Evolutionary conservation across 768 basidiomycete species (phyloP).

Genomic region (Boletus vinaceobasis): DNA sequence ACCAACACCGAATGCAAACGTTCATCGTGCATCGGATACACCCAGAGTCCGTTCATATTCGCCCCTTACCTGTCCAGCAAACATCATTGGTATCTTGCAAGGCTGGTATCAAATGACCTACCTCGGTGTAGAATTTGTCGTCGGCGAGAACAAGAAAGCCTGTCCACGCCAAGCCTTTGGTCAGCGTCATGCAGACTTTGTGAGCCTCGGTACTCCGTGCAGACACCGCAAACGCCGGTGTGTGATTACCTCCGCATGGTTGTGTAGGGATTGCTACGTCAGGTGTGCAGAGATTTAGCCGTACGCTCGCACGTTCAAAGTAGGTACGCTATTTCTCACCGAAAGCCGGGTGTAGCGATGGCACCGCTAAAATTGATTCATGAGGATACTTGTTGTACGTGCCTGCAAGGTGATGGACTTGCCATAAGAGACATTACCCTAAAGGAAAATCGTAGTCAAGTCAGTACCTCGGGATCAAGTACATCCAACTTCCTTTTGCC

Average conservation of each 20-base stretch:
- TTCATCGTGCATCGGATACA: constrained; percentile 1
- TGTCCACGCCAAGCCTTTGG: constrained; percentile 60
- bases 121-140: constrained; percentile 53
- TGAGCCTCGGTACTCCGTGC: constrained; percentile 63
- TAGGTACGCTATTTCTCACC: constrained; percentile 36
- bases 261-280: constrained; percentile 65
- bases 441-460: constrained; percentile 16
- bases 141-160: constrained; percentile 60
- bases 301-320: background rate
- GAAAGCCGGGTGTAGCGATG: constrained; percentile 61
- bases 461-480: background rate
- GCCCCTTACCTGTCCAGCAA: constrained; percentile 21
- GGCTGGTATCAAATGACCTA: constrained; percentile 19
- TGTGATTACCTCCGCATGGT: constrained; percentile 73
- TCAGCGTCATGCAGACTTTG: constrained; percentile 49
- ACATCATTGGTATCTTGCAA: background rate
- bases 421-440: constrained; percentile 78
- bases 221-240: constrained; percentile 59
- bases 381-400: constrained; percentile 12
- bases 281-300: constrained; percentile 26
- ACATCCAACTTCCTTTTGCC: background rate
- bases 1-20: background rate
- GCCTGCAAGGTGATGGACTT: constrained; percentile 27
- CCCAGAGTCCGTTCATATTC: constrained; percentile 19
- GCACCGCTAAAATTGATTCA: constrained; percentile 42